These are phyloP conservation scores for Neurospora hispaniola DNA, from an alignment of 495 filamentous ascomycete species.

Conservation along the genomic window DNA sequence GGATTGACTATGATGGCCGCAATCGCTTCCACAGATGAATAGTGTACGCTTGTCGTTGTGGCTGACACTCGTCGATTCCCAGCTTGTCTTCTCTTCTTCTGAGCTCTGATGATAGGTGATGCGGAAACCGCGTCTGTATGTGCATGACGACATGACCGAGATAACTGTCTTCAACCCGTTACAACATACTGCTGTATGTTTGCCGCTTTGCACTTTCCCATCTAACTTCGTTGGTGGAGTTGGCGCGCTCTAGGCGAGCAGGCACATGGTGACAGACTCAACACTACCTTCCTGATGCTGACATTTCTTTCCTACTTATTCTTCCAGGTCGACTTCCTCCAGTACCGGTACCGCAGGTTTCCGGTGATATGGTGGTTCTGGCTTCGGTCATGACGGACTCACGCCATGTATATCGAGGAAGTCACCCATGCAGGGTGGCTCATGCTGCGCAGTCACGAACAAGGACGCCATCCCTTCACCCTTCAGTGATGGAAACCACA, in stretches of 20 bases:
- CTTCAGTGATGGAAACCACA: neutral
- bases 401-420: neutral
- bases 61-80: neutral
- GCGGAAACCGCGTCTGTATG: neutral
- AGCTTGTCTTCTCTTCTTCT: neutral
- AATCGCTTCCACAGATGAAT: neutral
- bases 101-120: neutral
- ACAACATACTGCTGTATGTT: no score
- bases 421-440: neutral
- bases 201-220: neutral
- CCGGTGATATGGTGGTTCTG: neutral
- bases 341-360: neutral
- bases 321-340: neutral
- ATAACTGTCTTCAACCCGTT: neutral
- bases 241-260: neutral
- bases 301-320: neutral
- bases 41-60: neutral
- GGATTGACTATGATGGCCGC: neutral
- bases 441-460: neutral
- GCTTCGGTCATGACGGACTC: neutral
- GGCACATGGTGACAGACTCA: neutral
- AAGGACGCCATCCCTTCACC: neutral
- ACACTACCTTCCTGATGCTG: neutral
- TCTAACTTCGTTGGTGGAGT: neutral
- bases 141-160: neutral